Evolutionary conservation across 352 stramenopile genomes (phyloP).

Genomic region (Paralagenidium karlingii): DNA sequence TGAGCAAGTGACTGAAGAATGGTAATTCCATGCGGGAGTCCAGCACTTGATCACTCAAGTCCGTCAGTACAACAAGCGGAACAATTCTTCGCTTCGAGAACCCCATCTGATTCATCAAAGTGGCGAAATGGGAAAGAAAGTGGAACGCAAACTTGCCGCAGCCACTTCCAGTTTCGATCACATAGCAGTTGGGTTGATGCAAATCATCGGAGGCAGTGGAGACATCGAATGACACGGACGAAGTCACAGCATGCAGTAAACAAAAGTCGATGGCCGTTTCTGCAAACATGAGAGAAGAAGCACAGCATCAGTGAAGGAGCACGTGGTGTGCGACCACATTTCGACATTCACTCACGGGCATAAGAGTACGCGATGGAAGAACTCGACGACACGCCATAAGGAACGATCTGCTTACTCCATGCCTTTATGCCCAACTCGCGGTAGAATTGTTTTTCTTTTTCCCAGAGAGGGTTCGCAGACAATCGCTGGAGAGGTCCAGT

Average conservation of each 20-base stretch:
- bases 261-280: constrained; percentile 32
- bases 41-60: constrained; percentile 60
- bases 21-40: constrained; percentile 34
- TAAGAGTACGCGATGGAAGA: constrained; percentile 59
- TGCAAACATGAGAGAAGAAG: not conserved
- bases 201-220: not conserved
- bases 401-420: constrained; percentile 60
- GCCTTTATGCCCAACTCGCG: constrained; percentile 51
- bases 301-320: not conserved
- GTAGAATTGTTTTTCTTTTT: constrained; percentile 73
- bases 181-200: constrained; percentile 41
- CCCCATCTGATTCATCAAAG: constrained; percentile 13
- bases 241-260: constrained; percentile 2
- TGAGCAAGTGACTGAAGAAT: constrained; percentile 37
- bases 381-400: constrained; percentile 68
- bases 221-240: no score
- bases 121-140: constrained; percentile 53
- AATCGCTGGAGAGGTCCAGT: constrained; percentile 15
- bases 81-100: constrained; percentile 17
- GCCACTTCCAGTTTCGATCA: constrained; percentile 70
- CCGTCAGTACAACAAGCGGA: constrained; percentile 46
- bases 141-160: constrained; percentile 71
- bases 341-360: constrained; percentile 18
- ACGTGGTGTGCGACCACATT: not conserved
- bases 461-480: constrained; percentile 45